Conservation (phyloP, 306 rosid species). For the Canavalia ensiformis region DNA sequence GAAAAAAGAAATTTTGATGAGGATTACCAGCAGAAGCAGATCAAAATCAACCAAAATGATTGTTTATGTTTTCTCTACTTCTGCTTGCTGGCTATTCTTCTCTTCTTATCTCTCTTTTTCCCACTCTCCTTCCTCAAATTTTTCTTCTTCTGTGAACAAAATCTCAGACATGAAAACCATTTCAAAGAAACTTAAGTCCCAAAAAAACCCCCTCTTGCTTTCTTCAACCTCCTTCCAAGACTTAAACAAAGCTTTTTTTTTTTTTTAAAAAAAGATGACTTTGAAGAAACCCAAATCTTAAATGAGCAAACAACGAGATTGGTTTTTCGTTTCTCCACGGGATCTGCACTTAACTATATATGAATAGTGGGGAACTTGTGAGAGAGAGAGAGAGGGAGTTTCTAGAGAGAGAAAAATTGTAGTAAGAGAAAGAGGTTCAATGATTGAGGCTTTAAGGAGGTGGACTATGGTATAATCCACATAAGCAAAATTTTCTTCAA, state of each 20-base stretch:
- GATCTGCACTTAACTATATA: constrained; percentile 47
- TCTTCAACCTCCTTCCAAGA: constrained; percentile 35
- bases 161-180: constrained; percentile 83
- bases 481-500: constrained; percentile 52
- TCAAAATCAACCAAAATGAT: constrained; percentile 47
- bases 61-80: constrained; percentile 49
- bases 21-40: constrained; percentile 81
- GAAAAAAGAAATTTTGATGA: background rate
- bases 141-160: constrained; percentile 61
- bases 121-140: constrained; percentile 88
- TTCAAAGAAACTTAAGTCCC: constrained; percentile 54
- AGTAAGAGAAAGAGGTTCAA: constrained; percentile 57
- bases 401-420: constrained; percentile 42
- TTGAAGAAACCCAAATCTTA: constrained; percentile 57
- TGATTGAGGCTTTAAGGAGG: constrained; percentile 76
- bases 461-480: constrained; percentile 61
- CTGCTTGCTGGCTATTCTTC: constrained; percentile 58
- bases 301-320: constrained; percentile 52
- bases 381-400: constrained; percentile 41
- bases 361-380: constrained; percentile 40
- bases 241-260: background rate
- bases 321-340: constrained; percentile 47
- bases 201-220: constrained; percentile 40
- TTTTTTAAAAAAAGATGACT: constrained; percentile 37
- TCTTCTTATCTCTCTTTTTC: constrained; percentile 77